Base-by-base conservation (phyloP, 495 filamentous ascomycete genomes). In the Aspergillus avenaceus region DNA sequence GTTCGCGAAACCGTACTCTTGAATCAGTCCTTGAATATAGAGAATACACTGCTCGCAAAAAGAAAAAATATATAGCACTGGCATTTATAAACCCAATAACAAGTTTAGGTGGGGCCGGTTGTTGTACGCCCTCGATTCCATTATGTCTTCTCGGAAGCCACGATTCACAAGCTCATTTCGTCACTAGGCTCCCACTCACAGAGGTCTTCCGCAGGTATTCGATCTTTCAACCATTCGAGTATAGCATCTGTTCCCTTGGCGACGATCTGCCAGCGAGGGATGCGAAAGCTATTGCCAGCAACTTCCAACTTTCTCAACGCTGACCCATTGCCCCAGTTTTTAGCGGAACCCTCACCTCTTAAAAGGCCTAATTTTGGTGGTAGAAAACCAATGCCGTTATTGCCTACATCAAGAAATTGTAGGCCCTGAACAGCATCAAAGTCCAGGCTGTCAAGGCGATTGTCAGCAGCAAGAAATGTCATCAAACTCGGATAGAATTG, bases 191-290 rank as follows among this genome's bases (percentile, higher is more conserved):
- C 73, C 62, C 60, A 74, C 45, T 68, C 66, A 19, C 53, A 55
- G 21, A 73, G 50, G 22, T 87, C 87, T 21, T 81, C 80, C 11
- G 75, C 78, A 0, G 87, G 85, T 29, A 97, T 84, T 50, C 85
- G 80, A 41, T 87, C 86, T 50, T 87, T 82, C 48, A 96, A 62
- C 85, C 88, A 97, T 43, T 85, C 76, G 56, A 96, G 72, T n/a
- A 90, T 80, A 14, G 87, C 84, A 60, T 95, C 89, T 1, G 90
- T 96, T 7, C 92, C 92, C 50, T 91, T 88, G 47, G 90, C 87
- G 48, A 97, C 70, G 12, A 95, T 78, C 45, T 87, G 88, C 77
- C 84, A 90, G 32, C 86, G 77, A n/a, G 92, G 92, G 36, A 96
- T 91, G 16, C 87, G 70, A 64, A 96, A 95, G 23, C 75, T 76